These are phyloP conservation scores for Phytophthora palmivora DNA, from an alignment of 352 stramenopile species.

Conservation along the genomic window DNA sequence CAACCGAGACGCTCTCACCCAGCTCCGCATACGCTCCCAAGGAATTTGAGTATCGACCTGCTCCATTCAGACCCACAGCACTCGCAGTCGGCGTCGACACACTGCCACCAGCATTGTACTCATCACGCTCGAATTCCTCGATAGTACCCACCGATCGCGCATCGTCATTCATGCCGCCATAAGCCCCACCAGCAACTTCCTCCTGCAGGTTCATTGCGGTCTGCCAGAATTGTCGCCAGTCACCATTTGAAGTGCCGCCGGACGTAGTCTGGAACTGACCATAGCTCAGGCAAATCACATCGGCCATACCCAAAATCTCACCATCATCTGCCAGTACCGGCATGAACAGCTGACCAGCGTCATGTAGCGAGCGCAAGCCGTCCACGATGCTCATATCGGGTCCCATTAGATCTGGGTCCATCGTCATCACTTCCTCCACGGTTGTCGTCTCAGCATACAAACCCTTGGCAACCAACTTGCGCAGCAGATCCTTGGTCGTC, in stretches of 20 bases:
- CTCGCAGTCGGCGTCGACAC: constrained; percentile 41
- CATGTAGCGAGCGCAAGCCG: constrained; percentile 85
- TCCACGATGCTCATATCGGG: constrained; percentile 86
- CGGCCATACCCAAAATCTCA: constrained; percentile 87
- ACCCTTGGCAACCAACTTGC: constrained; percentile 87
- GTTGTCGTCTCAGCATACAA: constrained; percentile 75
- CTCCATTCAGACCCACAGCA: constrained; percentile 44
- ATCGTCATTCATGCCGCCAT: constrained; percentile 71
- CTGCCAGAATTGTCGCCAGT: constrained; percentile 92
- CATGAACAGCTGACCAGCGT: constrained; percentile 87
- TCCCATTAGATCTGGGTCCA: constrained; percentile 78
- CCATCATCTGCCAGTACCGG: constrained; percentile 79
- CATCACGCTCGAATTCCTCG: constrained; percentile 89
- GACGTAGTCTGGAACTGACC: constrained; percentile 87
- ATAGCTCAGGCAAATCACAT: constrained; percentile 90
- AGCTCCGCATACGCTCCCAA: constrained; percentile 82
- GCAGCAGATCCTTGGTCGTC: constrained; percentile 86
- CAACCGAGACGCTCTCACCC: constrained; percentile 87
- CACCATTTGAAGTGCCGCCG: constrained; percentile 68
- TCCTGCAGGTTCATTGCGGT: constrained; percentile 89
- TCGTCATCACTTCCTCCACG: constrained; percentile 88
- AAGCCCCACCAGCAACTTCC: constrained; percentile 73
- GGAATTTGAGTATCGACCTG: constrained; percentile 54
- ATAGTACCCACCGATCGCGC: constrained; percentile 87
- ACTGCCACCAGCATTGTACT: constrained; percentile 57